A percentile compares a stretch with the other conserved stretches of the same genome.
These are phyloP conservation scores for Scheffersomyces cryptocercus DNA, from an alignment of 1,139 yeast genomes.

Conservation along the genomic window DNA sequence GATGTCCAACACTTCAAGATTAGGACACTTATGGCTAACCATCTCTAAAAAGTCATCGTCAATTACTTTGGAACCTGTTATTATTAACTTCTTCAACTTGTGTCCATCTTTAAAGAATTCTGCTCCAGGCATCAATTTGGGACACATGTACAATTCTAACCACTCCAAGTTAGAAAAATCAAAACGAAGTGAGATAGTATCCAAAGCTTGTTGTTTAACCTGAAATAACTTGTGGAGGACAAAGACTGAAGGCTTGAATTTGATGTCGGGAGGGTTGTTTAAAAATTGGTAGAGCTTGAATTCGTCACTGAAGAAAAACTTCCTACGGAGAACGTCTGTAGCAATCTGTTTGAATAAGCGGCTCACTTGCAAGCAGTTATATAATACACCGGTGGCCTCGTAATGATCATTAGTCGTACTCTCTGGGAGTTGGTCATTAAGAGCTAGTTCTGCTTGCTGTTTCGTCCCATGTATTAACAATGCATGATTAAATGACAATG, in stretches of 20 bases:
- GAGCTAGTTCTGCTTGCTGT: constrained; percentile 48
- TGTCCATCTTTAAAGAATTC: constrained; percentile 37
- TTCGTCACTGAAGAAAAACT: constrained; percentile 56
- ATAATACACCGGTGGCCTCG: constrained; percentile 22
- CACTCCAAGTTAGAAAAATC: constrained; percentile 53
- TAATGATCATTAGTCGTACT: constrained; percentile 6
- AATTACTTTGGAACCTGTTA: constrained; percentile 74
- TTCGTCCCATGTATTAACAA: constrained; percentile 50
- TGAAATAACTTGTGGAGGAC: constrained; percentile 40
- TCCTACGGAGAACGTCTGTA: constrained; percentile 52
- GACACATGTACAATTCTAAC: constrained; percentile 86
- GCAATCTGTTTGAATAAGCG: constrained; percentile 63
- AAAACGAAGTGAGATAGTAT: constrained; percentile 23
- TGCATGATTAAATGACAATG: constrained; percentile 64
- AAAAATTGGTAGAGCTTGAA: constrained; percentile 49
- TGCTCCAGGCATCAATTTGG: constrained; percentile 60
- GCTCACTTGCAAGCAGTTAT: constrained; percentile 68
- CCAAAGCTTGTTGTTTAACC: constrained; percentile 30
- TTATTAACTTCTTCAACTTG: constrained; percentile 55
- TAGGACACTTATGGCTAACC: constrained; percentile 58
- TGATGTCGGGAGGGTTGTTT: constrained; percentile 3
- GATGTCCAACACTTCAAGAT: constrained; percentile 65
- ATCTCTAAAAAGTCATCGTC: constrained; percentile 59
- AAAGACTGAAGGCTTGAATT: constrained; percentile 30
- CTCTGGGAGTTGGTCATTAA: constrained; percentile 35